Evolutionary conservation across 768 basidiomycete genomes (phyloP), one percentile per base, ranked within the genome.

Genomic region (Mycena alexandri): DNA sequence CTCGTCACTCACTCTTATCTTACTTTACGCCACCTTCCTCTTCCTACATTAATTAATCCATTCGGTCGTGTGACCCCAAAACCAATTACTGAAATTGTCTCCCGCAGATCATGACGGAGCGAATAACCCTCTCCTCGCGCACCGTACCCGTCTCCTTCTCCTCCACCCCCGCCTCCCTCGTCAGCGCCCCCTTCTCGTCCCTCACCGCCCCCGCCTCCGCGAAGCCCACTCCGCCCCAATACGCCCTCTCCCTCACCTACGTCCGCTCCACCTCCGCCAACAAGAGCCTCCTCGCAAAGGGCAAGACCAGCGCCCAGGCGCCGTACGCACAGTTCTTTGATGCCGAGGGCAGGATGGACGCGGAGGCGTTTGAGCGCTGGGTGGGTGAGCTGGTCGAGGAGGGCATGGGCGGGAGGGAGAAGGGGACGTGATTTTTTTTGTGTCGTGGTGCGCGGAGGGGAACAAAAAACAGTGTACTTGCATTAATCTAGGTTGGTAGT

Each of bases 101-200:
- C 21, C 29, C 25, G 9, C 77, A 96, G 92, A 97, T 98, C 75
- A 90, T 96, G 52, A 95, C 94, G 3, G 96, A 98, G 76, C 89
- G 91, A 70, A 87, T 98, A 79, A 93, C 90, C 33, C 85, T 96
- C 62, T 85, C 88, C 22, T 92, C 95, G 5, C 84, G 83, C 34
- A 92, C 93, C 5, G 72, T 82, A 17, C 90, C 93, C 36, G 83
- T 85, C 25, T 81, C 81, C 21, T 82, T 82, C 24, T 67, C 80
- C 43, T 51, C 75, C 29, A 65, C 72, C 34, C 59, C 75, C 43
- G 66, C 74, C 11, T 55, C 72, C 4, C 72, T 78, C 21, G 6
- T 58, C 75, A 14, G 72, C 83, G 19, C 65, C 78, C 34, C 51
- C 74, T 19, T 72, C 9, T 59, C 91, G 34, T 91, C 93, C 34